phyloP scores from a whole-genome alignment of 1,284 basidiomycete species.

The Cryptococcus depauperatus region DNA sequence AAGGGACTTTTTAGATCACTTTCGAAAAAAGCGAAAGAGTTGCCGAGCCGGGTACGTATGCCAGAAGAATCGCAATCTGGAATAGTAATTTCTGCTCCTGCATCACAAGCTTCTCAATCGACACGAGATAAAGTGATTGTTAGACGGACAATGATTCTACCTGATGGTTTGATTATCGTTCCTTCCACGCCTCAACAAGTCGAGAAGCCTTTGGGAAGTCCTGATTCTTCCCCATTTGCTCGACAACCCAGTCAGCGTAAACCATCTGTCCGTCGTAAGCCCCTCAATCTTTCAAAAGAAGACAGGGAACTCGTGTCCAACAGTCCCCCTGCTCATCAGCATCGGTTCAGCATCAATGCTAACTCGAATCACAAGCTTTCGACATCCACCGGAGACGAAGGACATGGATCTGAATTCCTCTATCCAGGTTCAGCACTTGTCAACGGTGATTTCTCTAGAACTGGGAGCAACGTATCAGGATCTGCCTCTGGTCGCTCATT shows the following conservation, averaged over 20 bases:
- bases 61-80: neutral
- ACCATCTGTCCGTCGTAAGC: conserved; percentile 35
- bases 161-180: conserved; percentile 16
- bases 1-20: conserved; percentile 21
- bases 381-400: neutral
- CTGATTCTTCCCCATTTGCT: neutral
- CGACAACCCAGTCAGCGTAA: conserved; percentile 14
- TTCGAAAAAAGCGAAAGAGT: conserved; percentile 17
- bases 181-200: conserved; percentile 12
- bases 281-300: conserved; percentile 29
- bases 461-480: neutral
- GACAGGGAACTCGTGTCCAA: conserved; percentile 28
- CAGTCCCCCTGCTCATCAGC: conserved; percentile 17
- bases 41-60: conserved; percentile 1
- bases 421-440: conserved; percentile 9
- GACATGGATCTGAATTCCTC: conserved; percentile 21
- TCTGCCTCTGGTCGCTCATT: conserved; percentile 2
- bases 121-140: conserved; percentile 17
- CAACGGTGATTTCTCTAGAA: neutral
- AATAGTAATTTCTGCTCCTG: neutral
- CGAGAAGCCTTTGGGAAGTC: neutral
- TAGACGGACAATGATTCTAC: conserved; percentile 30
- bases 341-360: conserved; percentile 1
- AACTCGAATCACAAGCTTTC: conserved; percentile 1
- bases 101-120: neutral